Base-by-base conservation (phyloP, 306 rosid species). In the Prinsepia uniflora region DNA sequence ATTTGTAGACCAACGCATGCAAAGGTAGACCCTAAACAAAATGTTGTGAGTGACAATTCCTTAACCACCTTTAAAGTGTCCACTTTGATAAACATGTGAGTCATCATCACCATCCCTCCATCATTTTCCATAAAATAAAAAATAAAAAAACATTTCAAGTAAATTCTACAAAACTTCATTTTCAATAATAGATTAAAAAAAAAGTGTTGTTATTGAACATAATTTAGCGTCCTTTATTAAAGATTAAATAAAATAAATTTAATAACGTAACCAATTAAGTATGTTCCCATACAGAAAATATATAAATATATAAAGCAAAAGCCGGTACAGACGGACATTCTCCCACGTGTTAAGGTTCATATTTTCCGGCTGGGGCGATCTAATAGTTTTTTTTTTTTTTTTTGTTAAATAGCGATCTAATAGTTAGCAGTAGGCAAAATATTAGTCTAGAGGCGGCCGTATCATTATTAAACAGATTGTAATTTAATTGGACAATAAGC, bases 301-400 rank as follows among this genome's bases (percentile, higher is more conserved):
- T 24, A 69, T 68, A 24, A 56, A 61, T 18, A 24, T 9, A 18
- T 72, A 82, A 75, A 67, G 68, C 61, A 67, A 85, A 81, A 83
- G 87, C 85, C 80, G 83, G 81, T 83, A 83, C 52, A 56, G 58
- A 55, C 79, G 90, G 81, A 81, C 81, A 81, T 83, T 81, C 83
- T 54, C 78, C 65, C 88, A 68, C 58, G 73, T 70, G 83, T 77
- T 30, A 8, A 39, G 22, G 45, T 30, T 42, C 14, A 14, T 11
- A 46, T 34, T 60, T 68, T 17, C 3, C 63, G 49, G 39, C 19
- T 14, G n/a, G 19, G 2, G 34, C 34, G 34, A 55, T 52, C n/a
- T 52, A 49, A 10, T n/a, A n/a, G n/a, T n/a, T n/a, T n/a, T n/a
- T n/a, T n/a, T n/a, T n/a, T n/a, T n/a, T n/a, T n/a, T n/a, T n/a